Base-by-base conservation (phyloP, 257 asterid genomes). In the Solanum ahanhuiri region DNA sequence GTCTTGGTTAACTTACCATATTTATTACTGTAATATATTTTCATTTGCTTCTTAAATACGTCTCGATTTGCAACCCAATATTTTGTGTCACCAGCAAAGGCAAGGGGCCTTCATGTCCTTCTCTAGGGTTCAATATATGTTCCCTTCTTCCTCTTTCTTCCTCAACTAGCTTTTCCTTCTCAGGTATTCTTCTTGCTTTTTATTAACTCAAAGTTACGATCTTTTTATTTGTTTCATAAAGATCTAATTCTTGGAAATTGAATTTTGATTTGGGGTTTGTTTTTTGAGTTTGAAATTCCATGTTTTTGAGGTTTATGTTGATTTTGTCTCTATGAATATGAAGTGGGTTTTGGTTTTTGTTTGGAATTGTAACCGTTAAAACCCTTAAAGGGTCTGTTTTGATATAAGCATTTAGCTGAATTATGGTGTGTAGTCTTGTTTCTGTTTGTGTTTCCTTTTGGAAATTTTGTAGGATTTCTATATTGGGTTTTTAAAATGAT, bases 41-140 rank as follows among this genome's bases (percentile, higher is more conserved):
- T 28, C 43, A 48, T 48, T 81, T 81, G 84, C 84, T 81, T 81
- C 69, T 48, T 48, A 81, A 81, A 45, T 81, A 81, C 84, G 84
- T 48, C 84, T 81, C 20, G 41, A 48, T 81, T 81, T 81, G 67
- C 43, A 81, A 81, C 41, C 84, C 84, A 81, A 81, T 28, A 48
- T 81, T 48, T 48, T 25, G 41, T 81, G 84, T 81, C 67, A 81
- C 64, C 84, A 81, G 67, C 83, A 45, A 77, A 77, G 83, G 64
- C 64, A 43, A 9, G 66, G 84, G 84, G 69, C 88, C 86, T 35
- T 33, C 88, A 35, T 33, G 34, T 63, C 71, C 31, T 9, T 64
- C 82, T 73, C 41, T 48, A 81, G 69, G 84, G 84, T 30, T 81
- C 67, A 81, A 8, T 48, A 48, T 30, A 45, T 39, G 54, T 60